Base-by-base conservation (phyloP, 306 rosid genomes). In the Ammopiptanthus mongolicus region DNA sequence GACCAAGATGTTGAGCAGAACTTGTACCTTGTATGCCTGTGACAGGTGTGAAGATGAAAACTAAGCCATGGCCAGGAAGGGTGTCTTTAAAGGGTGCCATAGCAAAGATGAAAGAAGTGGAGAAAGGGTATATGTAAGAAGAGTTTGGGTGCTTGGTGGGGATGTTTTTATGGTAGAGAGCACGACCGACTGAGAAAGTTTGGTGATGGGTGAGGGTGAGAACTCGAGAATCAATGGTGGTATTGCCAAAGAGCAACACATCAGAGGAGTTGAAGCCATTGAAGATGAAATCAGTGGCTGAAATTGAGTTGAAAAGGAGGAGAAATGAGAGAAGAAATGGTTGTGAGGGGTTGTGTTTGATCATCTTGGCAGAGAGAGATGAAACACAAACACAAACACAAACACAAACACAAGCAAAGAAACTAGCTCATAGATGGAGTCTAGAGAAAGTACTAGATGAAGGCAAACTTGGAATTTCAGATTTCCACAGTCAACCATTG, bases 81-180 rank as follows among this genome's bases (percentile, higher is more conserved):
- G 58, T 61, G 17, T 84, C 57, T 70, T 73, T 61, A 63, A 41
- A 84, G 3, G 94, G 93, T 6, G 91, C 93, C 86, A 91, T 80
- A 42, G 96, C 31, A 56, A 94, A 90, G 33, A 94, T 80, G 89
- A 94, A 94, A 8, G 97, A 94, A 65, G 96, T 87, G 12, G 97
- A 91, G 50, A 94, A 94, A 17, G 95, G 93, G 14, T 23, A n/a
- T 0, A 88, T 78, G 6, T 7, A 28, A 1, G 93, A 80, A 58
- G 96, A 83, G 52, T 84, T 82, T 0, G 88, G 85, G 3, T 5
- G 3, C 34, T 84, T 94, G 0, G 96, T 37, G n/a, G 80, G 88
- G 69, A 94, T 70, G 39, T 83, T 89, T 18, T 25, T 0, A 0
- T 65, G 72, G 86, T 72, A 89, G 0, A 94, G 85, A 63, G 93